Conservation (phyloP, 495 filamentous ascomycete species). For the Penicillium crystallinum region DNA sequence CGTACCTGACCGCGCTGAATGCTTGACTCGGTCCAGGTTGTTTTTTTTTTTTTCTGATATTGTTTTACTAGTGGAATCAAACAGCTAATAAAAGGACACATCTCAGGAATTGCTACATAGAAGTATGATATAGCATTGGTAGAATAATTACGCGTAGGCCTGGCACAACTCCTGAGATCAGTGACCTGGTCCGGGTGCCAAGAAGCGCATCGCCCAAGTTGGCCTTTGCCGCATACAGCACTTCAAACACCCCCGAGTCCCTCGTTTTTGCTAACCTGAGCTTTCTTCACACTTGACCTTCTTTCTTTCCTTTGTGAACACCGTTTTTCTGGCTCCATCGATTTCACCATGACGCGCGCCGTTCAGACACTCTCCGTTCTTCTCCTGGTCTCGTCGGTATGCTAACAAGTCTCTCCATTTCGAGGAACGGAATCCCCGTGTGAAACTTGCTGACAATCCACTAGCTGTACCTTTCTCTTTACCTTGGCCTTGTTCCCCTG, state of each 20-base stretch:
- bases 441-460: slow-evolving; percentile 8
- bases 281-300: slow-evolving; percentile 1
- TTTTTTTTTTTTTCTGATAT: no score
- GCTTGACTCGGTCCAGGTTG: no score
- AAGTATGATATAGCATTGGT: no score
- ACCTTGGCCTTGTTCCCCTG: slow-evolving; percentile 79
- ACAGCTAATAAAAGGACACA: no score
- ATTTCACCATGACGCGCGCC: slow-evolving; percentile 76
- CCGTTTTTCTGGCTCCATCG: not conserved
- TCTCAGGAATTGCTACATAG: no score
- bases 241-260: not conserved
- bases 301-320: slow-evolving; percentile 6
- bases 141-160: no score
- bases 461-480: slow-evolving; percentile 83
- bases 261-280: slow-evolving; percentile 2
- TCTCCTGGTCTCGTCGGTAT: slow-evolving; percentile 82
- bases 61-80: no score
- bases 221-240: slow-evolving; percentile 9
- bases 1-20: no score
- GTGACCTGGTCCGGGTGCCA: slow-evolving; percentile 7
- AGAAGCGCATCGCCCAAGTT: slow-evolving; percentile 9
- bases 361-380: slow-evolving; percentile 85
- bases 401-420: slow-evolving; percentile 11
- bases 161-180: not conserved
- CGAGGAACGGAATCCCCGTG: not conserved